Evolutionary conservation across 305 asterid species (phyloP), one percentile per base, ranked within the genome.

Genomic region (Solanum hybrid): DNA sequence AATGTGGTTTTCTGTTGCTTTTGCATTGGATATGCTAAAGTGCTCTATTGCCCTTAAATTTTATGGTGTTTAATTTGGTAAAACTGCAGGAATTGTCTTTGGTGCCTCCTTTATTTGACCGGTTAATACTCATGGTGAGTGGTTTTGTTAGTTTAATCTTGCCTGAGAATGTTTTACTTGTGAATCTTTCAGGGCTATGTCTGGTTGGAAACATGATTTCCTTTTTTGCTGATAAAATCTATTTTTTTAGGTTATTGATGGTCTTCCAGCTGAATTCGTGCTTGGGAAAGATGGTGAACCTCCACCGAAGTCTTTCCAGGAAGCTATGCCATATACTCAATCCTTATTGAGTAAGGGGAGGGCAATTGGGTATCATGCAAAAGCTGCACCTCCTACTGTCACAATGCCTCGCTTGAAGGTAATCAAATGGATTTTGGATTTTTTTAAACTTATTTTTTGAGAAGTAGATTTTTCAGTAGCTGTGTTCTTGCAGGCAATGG

Each of bases 401-500:
- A 97, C 99, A 76, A 97, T 97, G 99, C 98, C 99, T 87, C 99
- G 98, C 78, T 89, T 97, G 91, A 97, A 97, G 98, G 99, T 95
- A 88, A 31, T 35, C 37, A 2, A 35, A 35, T 35, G 37, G 37
- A 35, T 35, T 35, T 35, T 35, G 37, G 37, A 35, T 35, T 35
- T 35, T 6, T 35, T 35, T 35, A 35, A 35, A 35, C 37, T 35
- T 35, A 35, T 35, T 35, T 35, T 35, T 34, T 34, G 36, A 74
- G 24, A 46, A 74, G 51, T 75, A 1, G 40, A 11, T 33, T 88
- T 78, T 8, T 42, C 26, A 31, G 13, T 88, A 77, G 85, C 36
- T 33, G 89, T 85, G 16, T 91, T 22, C 37, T 85, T 77, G 89
- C 94, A 97, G 98, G 98, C 99, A 78, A 95, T 96, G 96, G 96